Base-by-base conservation (phyloP, 202 grass and related monocot species). In the Schoenoplectus triqueter region DNA sequence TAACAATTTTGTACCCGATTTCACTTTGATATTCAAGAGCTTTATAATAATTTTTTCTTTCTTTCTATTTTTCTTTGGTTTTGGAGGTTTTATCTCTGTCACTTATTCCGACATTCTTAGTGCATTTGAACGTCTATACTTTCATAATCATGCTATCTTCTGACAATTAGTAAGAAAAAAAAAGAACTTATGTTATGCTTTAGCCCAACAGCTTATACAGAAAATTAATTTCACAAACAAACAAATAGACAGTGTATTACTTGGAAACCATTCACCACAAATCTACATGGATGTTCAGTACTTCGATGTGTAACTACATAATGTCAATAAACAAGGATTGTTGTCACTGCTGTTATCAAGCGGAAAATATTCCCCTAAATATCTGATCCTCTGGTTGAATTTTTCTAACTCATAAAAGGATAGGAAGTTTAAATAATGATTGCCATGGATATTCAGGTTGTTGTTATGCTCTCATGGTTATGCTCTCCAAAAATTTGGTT, bases 401-500 rank as follows among this genome's bases (percentile, higher is more conserved):
- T 15, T 73, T 45, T 49, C 15, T 19, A 49, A 72, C 39, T 50
- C 20, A 51, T 51, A 11, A 72, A 50, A 51, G 11, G 51, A 73
- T 73, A 21, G 8, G 17, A 46, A 49, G 21, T 6, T 73, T 7
- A 51, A 10, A 73, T 73, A 63, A 46, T 80, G 52, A 62, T 40
- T 2, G 0, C 31, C 2, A 2, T 80, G 63, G n/a, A 10, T 82
- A 48, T 54, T 89, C 81, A 88, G 66, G 62, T 66, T 18, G 83
- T 54, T 11, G 70, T 4, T 17, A 74, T 19, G 0, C 57, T 77
- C 40, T 88, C 85, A 46, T 17, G 40, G 82, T 89, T 89, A 76
- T 89, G 82, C 51, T 86, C 18, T 9, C 90, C 89, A 64, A 98
- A 98, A 59, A 88, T 83, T 56, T 83, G 69, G 85, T 95, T 98